Evolutionary conservation across 345 rosid species (phyloP), one percentile per base, ranked within the genome.

Genomic region (Populus davidiana): DNA sequence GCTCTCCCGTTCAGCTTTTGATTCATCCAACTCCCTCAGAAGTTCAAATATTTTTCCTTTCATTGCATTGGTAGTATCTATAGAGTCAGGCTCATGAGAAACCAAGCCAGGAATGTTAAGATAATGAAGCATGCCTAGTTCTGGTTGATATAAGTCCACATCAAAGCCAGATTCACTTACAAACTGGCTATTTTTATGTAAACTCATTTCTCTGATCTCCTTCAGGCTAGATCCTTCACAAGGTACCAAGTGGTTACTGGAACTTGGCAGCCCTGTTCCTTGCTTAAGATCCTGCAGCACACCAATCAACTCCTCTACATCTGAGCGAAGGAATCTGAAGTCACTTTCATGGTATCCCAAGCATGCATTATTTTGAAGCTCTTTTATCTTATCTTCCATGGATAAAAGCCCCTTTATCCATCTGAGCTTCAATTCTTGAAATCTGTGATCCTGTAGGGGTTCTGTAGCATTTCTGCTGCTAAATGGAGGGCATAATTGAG

Each of bases 1-100:
- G 87, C 88, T 88, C 82, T 88, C 96, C 74, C 85, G 85, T 86
- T 93, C 98, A 79, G 90, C 86, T 87, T 93, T 93, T 71, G 98
- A 90, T 74, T 90, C 96, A 76, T 92, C 97, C 87, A 96, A 83
- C 77, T 91, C 99, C 71, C 90, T 87, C 80, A 93, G 56, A 84
- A 96, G 98, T 87, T 96, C 97, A 80, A 90, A 86, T 62, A 91
- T 84, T 83, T 91, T 93, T 38, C 83, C 89, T 84, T 86, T 91
- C 93, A 92, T 86, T 70, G 91, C 87, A 85, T 78, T 85, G 44
- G 80, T 80, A 49, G 91, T 76, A 77, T 86, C 90, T 67, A 79
- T 79, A 79, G 96, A 79, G 79, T 81, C 87, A 77, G 86, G 80
- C 80, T 89, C 95, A 68, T 86, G 90, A 80, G 94, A 87, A 20